Evolutionary conservation across 805 yeast species (phyloP).

Genomic region (Komagataella phaffii): DNA sequence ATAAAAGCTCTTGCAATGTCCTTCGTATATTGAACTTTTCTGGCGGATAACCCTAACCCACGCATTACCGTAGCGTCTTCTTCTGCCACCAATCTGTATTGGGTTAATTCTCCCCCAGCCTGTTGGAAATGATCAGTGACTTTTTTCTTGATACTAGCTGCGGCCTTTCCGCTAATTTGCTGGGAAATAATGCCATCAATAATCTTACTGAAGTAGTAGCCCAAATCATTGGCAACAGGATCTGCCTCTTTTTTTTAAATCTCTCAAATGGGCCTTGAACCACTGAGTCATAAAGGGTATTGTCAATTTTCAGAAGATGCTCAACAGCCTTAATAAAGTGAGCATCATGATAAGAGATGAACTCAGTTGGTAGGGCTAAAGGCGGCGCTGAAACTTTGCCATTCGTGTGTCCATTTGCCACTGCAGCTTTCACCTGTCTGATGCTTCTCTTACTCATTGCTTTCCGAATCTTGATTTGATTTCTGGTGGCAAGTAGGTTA

Average conservation of each 20-base stretch:
- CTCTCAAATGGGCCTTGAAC: constrained; percentile 4
- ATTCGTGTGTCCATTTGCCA: neutral
- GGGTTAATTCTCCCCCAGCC: constrained; percentile 25
- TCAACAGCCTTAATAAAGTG: constrained; percentile 13
- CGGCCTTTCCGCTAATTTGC: constrained; percentile 75
- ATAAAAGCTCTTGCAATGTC: constrained; percentile 41
- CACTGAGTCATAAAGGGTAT: constrained; percentile 7
- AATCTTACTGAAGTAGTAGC: constrained; percentile 26
- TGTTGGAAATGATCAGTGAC: constrained; percentile 24
- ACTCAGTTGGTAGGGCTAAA: constrained; percentile 5
- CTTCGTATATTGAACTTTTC: constrained; percentile 52
- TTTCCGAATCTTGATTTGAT: neutral
- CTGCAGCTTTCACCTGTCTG: neutral
- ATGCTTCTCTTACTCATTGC: neutral
- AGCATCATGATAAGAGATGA: constrained; percentile 6
- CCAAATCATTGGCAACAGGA: constrained; percentile 1
- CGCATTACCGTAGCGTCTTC: constrained; percentile 35
- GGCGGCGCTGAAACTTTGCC: neutral
- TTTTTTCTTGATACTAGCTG: constrained; percentile 42
- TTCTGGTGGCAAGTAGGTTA: neutral
- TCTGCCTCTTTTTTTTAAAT: constrained; percentile 2
- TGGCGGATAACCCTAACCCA: constrained; percentile 51
- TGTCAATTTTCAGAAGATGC: constrained; percentile 12
- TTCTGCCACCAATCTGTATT: constrained; percentile 31
- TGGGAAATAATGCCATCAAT: constrained; percentile 47